These are phyloP conservation scores for Coccomyxa sp. DNA, from an alignment of 139 green algal genomes.

Conservation along the genomic window DNA sequence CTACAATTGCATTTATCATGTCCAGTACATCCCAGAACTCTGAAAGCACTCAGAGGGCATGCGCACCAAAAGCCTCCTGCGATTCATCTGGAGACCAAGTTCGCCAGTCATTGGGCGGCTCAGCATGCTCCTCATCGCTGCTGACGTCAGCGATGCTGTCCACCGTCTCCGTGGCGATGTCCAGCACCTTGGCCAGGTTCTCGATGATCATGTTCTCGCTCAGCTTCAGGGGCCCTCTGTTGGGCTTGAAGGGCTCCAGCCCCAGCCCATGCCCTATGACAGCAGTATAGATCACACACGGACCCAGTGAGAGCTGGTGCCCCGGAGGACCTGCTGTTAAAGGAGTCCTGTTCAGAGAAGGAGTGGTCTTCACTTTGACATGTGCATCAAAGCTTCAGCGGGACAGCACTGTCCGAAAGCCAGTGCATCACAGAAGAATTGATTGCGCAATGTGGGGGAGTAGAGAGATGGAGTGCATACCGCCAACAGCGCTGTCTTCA, in stretches of 20 bases:
- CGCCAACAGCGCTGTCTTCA: conserved; percentile 5
- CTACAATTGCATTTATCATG: neutral
- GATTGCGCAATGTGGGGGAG: too few relatives aligned
- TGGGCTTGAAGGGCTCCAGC: conserved; percentile 66
- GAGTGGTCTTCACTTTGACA: too few relatives aligned
- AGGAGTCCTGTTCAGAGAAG: too few relatives aligned
- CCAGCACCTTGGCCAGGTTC: neutral
- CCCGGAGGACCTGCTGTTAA: too few relatives aligned
- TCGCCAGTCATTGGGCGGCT: neutral
- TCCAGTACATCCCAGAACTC: too few relatives aligned
- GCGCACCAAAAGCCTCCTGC: neutral
- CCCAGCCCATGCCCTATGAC: conserved; percentile 52
- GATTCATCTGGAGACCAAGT: conserved; percentile 4
- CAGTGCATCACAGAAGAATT: too few relatives aligned
- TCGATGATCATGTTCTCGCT: conserved; percentile 47
- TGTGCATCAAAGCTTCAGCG: too few relatives aligned
- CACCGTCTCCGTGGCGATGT: neutral
- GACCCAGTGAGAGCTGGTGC: too few relatives aligned
- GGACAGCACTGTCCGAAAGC: too few relatives aligned
- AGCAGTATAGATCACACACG: conserved; percentile 34
- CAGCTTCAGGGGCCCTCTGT: conserved; percentile 26
- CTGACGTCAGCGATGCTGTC: conserved; percentile 5
- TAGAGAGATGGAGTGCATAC: neutral
- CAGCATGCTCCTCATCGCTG: neutral
- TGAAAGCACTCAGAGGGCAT: neutral